These are phyloP conservation scores for Kitagawia praeruptora DNA, from an alignment of 129 eudicot genomes.

Conservation along the genomic window DNA sequence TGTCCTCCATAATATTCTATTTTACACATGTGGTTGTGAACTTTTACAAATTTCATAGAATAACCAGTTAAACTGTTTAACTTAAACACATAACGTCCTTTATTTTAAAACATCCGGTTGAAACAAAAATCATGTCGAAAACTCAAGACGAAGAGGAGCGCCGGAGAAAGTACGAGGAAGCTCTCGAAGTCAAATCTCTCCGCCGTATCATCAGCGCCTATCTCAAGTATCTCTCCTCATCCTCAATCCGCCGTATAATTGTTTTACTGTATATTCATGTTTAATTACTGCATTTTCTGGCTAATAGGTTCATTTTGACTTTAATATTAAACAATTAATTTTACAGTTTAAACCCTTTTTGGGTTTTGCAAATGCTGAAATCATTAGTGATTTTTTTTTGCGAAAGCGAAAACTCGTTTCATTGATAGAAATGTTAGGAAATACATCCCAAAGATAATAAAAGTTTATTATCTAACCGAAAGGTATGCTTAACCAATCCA, in stretches of 20 bases:
- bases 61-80: too few relatives aligned
- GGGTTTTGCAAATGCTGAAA: neutral
- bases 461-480: too few relatives aligned
- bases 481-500: too few relatives aligned
- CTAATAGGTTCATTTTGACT: neutral
- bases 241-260: too few relatives aligned
- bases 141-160: conserved; percentile 43
- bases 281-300: too few relatives aligned
- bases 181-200: conserved; percentile 90
- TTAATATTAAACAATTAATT: neutral
- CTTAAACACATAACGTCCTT: too few relatives aligned
- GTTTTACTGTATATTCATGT: too few relatives aligned
- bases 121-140: conserved; percentile 13
- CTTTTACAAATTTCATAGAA: neutral
- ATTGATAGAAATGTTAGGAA: too few relatives aligned
- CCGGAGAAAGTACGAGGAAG: conserved; percentile 68
- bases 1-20: neutral
- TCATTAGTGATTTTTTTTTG: neutral
- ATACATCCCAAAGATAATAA: too few relatives aligned
- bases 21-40: neutral
- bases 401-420: too few relatives aligned
- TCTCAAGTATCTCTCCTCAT: conserved; percentile 42
- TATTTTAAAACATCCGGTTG: too few relatives aligned
- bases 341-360: neutral
- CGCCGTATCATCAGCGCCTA: conserved; percentile 83